Base-by-base conservation (phyloP, 305 asterid species). In the Fraxinus angustifolia region DNA sequence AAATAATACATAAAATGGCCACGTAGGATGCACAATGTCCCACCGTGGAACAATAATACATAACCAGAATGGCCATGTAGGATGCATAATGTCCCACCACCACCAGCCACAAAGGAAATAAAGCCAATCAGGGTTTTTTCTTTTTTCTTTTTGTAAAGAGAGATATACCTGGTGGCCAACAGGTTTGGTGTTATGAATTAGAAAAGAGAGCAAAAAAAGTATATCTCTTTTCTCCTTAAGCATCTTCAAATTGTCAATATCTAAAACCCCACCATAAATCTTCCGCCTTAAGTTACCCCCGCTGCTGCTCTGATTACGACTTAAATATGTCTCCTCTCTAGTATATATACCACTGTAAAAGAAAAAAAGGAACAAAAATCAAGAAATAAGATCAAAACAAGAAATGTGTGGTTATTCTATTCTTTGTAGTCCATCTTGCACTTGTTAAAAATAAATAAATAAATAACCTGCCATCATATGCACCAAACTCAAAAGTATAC, bases 81-180 rank as follows among this genome's bases (percentile, higher is more conserved):
- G 14, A 60, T 21, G 70, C 31, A 8, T 12, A 60, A 21, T 58
- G 14, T 58, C 70, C 71, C 33, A 53, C 26, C 65, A 53, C 26
- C 65, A 53, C 26, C 65, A 53, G 65, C 65, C 65, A 53, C 21
- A 17, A 53, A n/a, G 65, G 26, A 53, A 53, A 53, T 53, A 53
- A 53, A 53, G 65, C 26, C 65, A 53, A 53, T 17, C 65, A 17
- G 65, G 65, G 26, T 53, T 53, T 53, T 16, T 50, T 50, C 21
- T 8, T 16, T 50, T 48, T 48, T 48, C 58, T 53, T 53, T 8
- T 53, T 6, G 14, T 76, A 23, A 77, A 48, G 10, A 80, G 80
- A 83, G 19, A 78, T 10, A 38, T 77, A 94, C 99, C 99, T 96
- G 98, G 86, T 94, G 98, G 86, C 98, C 99, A 80, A 96, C 95